These are phyloP conservation scores for Tripterygium wilfordii DNA, from an alignment of 177 flowering plant genomes.

Conservation along the genomic window DNA sequence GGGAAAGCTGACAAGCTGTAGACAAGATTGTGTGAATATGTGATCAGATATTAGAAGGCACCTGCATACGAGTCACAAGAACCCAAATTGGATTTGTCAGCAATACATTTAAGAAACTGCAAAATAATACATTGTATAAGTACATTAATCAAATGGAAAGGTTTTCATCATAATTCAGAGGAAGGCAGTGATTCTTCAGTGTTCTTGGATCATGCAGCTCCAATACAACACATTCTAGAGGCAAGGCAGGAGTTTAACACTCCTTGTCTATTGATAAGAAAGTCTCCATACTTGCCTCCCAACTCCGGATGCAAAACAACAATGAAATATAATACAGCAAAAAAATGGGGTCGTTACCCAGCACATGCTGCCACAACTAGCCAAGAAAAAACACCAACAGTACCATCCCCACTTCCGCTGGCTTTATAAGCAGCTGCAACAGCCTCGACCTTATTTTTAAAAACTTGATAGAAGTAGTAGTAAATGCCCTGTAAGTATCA, in stretches of 20 bases:
- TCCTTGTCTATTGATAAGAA: too few species aligned
- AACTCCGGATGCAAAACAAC: too few species aligned
- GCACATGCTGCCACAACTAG: slow-evolving; percentile 73
- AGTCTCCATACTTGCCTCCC: too few species aligned
- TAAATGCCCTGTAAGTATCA: slow-evolving; percentile 54
- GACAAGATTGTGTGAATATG: too few species aligned
- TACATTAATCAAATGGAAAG: slow-evolving; percentile 1
- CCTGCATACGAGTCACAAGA: slow-evolving; percentile 89
- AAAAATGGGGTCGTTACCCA: slow-evolving; percentile 28
- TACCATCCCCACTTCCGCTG: slow-evolving; percentile 68
- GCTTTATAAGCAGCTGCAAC: slow-evolving; percentile 43
- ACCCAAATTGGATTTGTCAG: slow-evolving; percentile 85
- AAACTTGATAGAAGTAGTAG: slow-evolving; percentile 74
- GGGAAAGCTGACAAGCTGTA: too few species aligned
- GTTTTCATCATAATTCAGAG: neutral
- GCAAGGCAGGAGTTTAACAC: too few species aligned
- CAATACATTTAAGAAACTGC: slow-evolving; percentile 73
- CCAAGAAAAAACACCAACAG: slow-evolving; percentile 73
- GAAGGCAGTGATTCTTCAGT: neutral
- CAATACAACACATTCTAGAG: too few species aligned
- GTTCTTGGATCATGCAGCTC: too few species aligned
- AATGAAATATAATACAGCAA: too few species aligned
- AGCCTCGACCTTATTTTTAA: slow-evolving; percentile 72
- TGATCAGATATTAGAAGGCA: slow-evolving; percentile 11
- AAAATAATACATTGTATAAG: slow-evolving; percentile 6